Base-by-base conservation (phyloP, 306 rosid genomes). In the Spatholobus suberectus region DNA sequence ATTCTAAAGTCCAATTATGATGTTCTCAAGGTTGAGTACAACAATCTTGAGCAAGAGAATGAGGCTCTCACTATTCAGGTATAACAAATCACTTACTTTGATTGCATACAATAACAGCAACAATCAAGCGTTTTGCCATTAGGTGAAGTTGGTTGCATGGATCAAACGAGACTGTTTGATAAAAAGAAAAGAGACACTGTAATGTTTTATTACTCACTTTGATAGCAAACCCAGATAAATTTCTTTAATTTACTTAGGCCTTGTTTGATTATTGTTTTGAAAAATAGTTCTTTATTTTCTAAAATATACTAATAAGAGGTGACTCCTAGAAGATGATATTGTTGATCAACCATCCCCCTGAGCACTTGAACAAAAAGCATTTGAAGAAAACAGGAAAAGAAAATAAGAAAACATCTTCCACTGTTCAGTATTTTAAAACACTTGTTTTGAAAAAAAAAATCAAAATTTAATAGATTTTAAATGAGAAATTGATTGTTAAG, bases 1-100 rank as follows among this genome's bases (percentile, higher is more conserved):
- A 20, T 86, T 46, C 91, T 94, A 23, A 92, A 86, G 88, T 80
- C 92, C 43, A 80, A 77, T 73, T 92, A 82, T 77, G 94, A 92
- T 76, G 69, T 85, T 58, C 82, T 94, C 49, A 92, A 89, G 71
- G 73, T 87, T 34, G 79, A 87, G 65, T 88, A 46, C 41, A 86
- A 78, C 18, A 69, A 81, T 76, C 94, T 91, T 84, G 85, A 84
- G 57, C 88, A 88, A 52, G 86, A 93, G 44, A 89, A 91, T 24
- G 75, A 77, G 43, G 47, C 79, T 84, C 92, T 92, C 12, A 62
- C 81, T 47, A 35, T 75, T 32, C 84, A 85, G 92, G 97, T 93
- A 79, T 1, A 26, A 59, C 37, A 54, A 65, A 18, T 12, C 5
- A 46, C 63, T 40, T 32, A 49, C 43, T 79, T 77, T 35, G 1